These are phyloP conservation scores for Globisporangium paddicum DNA, from an alignment of 352 stramenopile genomes.

Conservation along the genomic window DNA sequence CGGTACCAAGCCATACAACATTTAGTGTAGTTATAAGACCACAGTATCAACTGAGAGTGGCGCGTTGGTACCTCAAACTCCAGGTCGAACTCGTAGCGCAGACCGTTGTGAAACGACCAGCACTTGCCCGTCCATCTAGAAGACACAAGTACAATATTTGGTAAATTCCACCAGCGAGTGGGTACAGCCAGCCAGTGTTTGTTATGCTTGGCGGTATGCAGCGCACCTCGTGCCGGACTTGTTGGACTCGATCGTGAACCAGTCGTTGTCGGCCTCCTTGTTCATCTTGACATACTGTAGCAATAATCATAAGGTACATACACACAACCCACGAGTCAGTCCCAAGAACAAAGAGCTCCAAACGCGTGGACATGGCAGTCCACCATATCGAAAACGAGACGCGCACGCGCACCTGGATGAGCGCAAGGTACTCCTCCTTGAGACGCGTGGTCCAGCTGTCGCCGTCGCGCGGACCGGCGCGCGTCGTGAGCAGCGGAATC, in stretches of 20 bases:
- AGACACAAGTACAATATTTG: background rate
- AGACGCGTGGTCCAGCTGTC: slow-evolving; percentile 78
- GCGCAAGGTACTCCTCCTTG: slow-evolving; percentile 84
- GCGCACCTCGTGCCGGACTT: slow-evolving; percentile 63
- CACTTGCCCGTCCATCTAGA: slow-evolving; percentile 82
- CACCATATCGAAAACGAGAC: background rate
- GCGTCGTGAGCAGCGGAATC: slow-evolving; percentile 75
- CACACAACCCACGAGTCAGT: background rate
- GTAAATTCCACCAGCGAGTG: background rate
- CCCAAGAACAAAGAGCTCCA: background rate
- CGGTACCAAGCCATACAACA: background rate
- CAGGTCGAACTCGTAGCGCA: slow-evolving; percentile 85
- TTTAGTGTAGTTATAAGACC: too few relatives aligned
- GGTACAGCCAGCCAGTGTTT: too few relatives aligned
- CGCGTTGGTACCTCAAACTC: slow-evolving; percentile 61
- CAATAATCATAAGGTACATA: background rate
- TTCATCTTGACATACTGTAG: slow-evolving; percentile 85
- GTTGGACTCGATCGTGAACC: slow-evolving; percentile 87
- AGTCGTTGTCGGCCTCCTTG: slow-evolving; percentile 88
- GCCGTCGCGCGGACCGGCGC: slow-evolving; percentile 74
- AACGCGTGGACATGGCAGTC: background rate
- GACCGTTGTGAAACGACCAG: slow-evolving; percentile 84
- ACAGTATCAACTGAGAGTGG: background rate
- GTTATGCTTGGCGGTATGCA: background rate
- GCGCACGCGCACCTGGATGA: slow-evolving; percentile 53